Percentiles rank a stretch among this genome's conserved stretches.
Conservation (phyloP, 2,329 filamentous ascomycete species). For the Mollisia scopiformis region DNA sequence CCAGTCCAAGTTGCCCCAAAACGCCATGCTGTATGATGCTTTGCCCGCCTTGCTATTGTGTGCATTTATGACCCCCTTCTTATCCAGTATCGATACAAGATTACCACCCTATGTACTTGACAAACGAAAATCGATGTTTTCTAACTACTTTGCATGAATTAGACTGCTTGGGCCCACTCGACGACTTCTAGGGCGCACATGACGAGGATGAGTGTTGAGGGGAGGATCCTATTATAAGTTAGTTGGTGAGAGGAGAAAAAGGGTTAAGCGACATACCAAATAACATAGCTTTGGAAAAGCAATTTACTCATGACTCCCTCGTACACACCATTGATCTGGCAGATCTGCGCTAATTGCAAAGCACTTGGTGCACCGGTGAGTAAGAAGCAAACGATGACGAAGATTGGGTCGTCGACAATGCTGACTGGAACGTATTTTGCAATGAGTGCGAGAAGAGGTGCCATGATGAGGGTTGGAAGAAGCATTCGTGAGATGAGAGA, state of each 20-base stretch:
- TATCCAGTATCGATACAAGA: background rate
- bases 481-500: constrained; percentile 90
- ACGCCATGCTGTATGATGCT: background rate
- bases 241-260: background rate
- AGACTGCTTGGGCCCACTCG: constrained; percentile 69
- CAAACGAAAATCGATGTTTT: background rate
- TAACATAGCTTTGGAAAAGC: constrained; percentile 94
- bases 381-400: constrained; percentile 96
- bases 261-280: constrained; percentile 65
- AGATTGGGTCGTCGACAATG: constrained; percentile 96
- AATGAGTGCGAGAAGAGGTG: constrained; percentile 80
- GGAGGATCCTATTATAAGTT: constrained; percentile 69
- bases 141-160: background rate
- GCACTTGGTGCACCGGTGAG: constrained; percentile 93
- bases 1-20: background rate
- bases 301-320: constrained; percentile 93
- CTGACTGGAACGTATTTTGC: constrained; percentile 92
- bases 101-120: background rate
- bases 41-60: background rate
- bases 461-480: constrained; percentile 89
- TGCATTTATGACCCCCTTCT: background rate
- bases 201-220: constrained; percentile 87
- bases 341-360: constrained; percentile 94
- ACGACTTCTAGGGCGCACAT: constrained; percentile 91
- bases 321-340: constrained; percentile 96